These are phyloP conservation scores for Oryza longistaminata DNA, from an alignment of 176 grass and related monocot genomes.

Conservation along the genomic window DNA sequence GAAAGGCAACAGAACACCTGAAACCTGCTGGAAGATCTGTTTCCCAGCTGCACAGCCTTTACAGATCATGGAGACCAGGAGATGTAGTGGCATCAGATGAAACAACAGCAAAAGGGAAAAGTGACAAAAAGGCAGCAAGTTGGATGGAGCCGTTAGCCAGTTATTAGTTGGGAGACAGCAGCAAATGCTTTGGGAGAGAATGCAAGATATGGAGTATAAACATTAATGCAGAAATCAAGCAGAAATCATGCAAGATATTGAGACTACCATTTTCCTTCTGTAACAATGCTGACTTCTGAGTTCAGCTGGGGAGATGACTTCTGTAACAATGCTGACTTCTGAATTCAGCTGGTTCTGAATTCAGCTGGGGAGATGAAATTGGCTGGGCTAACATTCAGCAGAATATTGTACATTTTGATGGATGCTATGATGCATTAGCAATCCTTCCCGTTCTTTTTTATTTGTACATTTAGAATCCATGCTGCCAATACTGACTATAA, in stretches of 20 bases:
- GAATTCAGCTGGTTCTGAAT: background rate
- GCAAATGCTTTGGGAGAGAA: background rate
- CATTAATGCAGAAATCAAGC: slow-evolving; percentile 31
- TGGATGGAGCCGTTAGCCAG: background rate
- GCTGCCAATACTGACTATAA: too few species aligned
- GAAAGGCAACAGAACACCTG: slow-evolving; percentile 1
- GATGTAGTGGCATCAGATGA: slow-evolving; percentile 23
- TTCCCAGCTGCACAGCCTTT: slow-evolving; percentile 28
- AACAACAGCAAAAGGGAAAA: background rate
- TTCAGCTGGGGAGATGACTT: background rate
- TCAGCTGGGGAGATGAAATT: background rate
- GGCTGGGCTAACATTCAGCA: background rate
- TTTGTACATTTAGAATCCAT: too few species aligned
- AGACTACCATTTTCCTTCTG: background rate
- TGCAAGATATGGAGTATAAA: background rate
- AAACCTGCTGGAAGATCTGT: background rate
- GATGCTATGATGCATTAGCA: background rate
- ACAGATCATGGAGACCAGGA: slow-evolving; percentile 6
- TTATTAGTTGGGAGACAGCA: too few species aligned
- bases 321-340: background rate
- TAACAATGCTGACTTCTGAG: background rate
- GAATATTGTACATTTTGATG: background rate
- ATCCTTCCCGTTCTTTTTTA: background rate
- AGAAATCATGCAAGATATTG: slow-evolving; percentile 34
- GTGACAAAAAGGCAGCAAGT: background rate